Evolutionary conservation across 352 stramenopile genomes (phyloP), one percentile per base, ranked within the genome.

Genomic region (Phytophthora litchii): DNA sequence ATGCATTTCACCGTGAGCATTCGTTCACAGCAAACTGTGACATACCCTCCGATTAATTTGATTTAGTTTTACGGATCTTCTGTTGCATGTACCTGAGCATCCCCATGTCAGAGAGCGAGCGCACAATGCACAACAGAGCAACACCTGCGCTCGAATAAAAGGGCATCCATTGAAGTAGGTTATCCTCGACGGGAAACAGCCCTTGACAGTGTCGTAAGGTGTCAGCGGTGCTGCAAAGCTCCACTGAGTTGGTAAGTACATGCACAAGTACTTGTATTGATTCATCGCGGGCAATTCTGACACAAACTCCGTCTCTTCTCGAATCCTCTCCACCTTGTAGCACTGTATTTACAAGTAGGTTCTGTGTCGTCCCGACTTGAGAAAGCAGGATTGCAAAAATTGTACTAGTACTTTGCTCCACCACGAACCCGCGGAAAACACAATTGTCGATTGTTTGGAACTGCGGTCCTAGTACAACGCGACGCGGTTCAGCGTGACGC

Each of bases 111-210:
- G 44, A 62, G 54, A 60, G 51, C 54, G 54, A 54, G 54, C 21
- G 44, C 46, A 44, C 27, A 20, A 42, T 41, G 53, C 53, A 46
- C 35, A 51, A 46, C 20, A 7, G 14, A 41, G 40, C 29, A 54
- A 54, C 54, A 62, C 54, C 44, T 62, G 54, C 35, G 25, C 25
- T 17, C n/a, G 29, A 37, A 60, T 55, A 62, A 55, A 62, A 55
- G 12, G 54, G 44, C 44, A 55, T 23, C 11, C 36, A 20, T 62
- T 62, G 54, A 54, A 54, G 42, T 61, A 42, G 4, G 17, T 31
- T 52, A 13, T 23, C 29, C 23, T 25, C 5, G 35, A 23, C 14
- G 13, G 45, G 17, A 42, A 53, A 21, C 45, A 40, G 45, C 45
- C 34, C 31, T 47, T 47, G 41, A 4, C 40, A 12, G 3, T 17